Conservation (phyloP, 148 eudicot species). For the Rhododendron molle region DNA sequence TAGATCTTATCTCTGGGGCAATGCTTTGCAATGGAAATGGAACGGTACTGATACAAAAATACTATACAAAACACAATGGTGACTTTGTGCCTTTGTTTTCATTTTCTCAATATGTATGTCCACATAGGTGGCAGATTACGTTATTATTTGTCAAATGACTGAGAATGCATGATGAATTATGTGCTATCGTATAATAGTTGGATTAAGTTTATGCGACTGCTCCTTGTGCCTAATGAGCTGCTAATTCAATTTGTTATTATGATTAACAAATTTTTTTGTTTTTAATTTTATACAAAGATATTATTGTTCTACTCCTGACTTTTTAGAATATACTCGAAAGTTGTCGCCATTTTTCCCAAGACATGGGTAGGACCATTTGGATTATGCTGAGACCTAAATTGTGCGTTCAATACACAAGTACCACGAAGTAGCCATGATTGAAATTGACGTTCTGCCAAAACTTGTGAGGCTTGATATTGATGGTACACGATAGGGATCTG, state of each 20-base stretch:
- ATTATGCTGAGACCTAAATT: conserved; percentile 13
- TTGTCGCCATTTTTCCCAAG: no score
- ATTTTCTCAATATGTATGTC: not conserved
- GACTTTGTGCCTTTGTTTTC: not conserved
- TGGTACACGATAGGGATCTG: no score
- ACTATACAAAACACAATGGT: not conserved
- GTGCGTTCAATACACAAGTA: conserved; percentile 48
- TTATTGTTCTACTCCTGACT: no score
- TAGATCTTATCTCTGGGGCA: not conserved
- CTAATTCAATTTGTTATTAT: no score
- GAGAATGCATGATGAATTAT: not conserved
- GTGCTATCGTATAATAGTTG: not conserved
- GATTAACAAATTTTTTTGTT: no score
- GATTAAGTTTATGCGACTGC: not conserved
- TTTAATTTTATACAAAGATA: no score
- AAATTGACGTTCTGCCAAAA: conserved; percentile 46
- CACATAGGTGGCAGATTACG: not conserved
- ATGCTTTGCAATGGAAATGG: no score
- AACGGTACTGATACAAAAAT: not conserved
- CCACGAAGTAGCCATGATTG: conserved; percentile 62
- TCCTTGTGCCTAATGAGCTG: not conserved
- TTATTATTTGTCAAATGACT: not conserved
- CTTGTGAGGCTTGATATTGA: conserved; percentile 40
- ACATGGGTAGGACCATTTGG: no score
- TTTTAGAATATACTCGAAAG: no score